Conservation (phyloP, 2,329 filamentous ascomycete species). For the Botrytis paeoniae region DNA sequence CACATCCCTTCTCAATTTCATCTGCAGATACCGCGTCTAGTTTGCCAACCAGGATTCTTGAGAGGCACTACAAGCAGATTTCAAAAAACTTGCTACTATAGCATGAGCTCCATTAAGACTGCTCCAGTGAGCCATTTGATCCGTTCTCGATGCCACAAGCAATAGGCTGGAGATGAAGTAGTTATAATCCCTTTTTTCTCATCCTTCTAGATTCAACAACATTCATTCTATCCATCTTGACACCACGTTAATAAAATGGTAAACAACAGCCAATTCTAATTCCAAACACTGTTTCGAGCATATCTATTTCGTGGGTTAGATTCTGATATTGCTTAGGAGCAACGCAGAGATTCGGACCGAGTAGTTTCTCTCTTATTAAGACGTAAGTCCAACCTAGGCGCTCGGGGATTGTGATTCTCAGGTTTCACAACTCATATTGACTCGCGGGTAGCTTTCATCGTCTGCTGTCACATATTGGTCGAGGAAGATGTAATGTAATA, state of each 20-base stretch:
- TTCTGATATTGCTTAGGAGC: neutral
- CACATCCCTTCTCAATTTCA: neutral
- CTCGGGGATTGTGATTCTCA: neutral
- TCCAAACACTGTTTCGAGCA: neutral
- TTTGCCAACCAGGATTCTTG: neutral
- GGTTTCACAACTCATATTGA: neutral
- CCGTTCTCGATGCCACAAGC: no score
- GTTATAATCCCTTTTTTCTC: neutral
- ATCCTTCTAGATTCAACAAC: neutral
- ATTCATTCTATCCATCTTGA: neutral
- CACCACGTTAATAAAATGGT: neutral
- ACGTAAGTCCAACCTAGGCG: neutral
- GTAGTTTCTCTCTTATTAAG: neutral
- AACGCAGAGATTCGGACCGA: neutral
- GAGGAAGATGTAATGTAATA: neutral
- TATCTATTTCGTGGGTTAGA: neutral
- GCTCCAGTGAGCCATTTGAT: neutral
- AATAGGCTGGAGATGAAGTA: neutral
- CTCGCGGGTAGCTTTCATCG: neutral
- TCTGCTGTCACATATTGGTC: neutral
- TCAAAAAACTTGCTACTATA: neutral
- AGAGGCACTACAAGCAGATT: neutral
- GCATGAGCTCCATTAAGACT: neutral
- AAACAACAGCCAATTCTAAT: neutral
- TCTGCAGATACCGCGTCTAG: neutral